Percentiles rank a stretch among this genome's conserved stretches.
Conservation (phyloP, 2,329 filamentous ascomycete species). For the Mycogone perniciosa region DNA sequence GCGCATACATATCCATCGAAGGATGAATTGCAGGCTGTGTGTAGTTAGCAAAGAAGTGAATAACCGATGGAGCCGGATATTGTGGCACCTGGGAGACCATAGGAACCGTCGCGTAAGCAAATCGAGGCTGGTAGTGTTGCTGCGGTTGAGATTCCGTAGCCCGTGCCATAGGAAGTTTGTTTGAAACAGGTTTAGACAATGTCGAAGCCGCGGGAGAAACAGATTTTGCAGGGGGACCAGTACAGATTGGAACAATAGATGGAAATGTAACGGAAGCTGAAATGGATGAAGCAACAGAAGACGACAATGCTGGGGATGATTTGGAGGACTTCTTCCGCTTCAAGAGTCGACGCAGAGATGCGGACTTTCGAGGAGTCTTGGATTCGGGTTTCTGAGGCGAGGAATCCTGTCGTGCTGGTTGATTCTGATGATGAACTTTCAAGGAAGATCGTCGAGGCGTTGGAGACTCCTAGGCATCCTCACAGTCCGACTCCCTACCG, state of each 20-base stretch:
- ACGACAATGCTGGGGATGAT: background rate
- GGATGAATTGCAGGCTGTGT: background rate
- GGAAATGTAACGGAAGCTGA: conserved; percentile 12
- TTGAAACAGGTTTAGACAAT: background rate
- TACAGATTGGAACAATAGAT: background rate
- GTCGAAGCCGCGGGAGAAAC: background rate
- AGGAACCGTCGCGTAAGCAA: conserved; percentile 9
- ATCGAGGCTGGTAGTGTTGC: conserved; percentile 7
- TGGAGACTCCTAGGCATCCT: conserved; percentile 1
- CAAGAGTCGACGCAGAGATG: background rate
- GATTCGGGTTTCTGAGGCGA: background rate
- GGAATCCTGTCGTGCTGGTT: background rate
- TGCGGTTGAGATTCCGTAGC: background rate
- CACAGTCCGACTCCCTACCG: background rate
- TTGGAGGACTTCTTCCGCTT: conserved; percentile 1
- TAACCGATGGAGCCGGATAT: background rate
- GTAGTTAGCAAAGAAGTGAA: background rate
- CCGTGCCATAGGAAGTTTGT: background rate
- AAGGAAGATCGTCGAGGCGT: background rate
- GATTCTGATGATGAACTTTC: background rate
- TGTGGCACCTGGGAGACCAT: background rate
- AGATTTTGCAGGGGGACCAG: background rate
- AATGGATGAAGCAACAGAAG: conserved; percentile 3
- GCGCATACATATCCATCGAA: background rate
- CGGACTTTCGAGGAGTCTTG: background rate